These are phyloP conservation scores for Candida jianshihensis DNA, from an alignment of 805 yeast genomes.

Conservation along the genomic window DNA sequence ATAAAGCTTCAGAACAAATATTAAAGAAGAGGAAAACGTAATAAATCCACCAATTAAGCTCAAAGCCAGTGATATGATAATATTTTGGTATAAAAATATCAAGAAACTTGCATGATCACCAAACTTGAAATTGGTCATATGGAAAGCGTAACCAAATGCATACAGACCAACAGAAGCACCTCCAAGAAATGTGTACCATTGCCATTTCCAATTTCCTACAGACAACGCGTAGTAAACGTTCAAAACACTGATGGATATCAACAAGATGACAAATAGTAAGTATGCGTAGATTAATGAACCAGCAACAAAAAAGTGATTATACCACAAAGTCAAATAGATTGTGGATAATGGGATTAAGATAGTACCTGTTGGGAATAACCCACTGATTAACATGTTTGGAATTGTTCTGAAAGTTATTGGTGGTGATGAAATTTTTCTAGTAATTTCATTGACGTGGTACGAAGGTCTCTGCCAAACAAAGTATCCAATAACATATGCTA, in stretches of 20 bases:
- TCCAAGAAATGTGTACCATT: conserved; percentile 20
- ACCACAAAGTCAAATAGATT: conserved; percentile 21
- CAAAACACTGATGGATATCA: conserved; percentile 14
- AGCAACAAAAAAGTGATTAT: conserved; percentile 19
- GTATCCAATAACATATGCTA: conserved; percentile 9
- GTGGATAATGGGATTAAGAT: conserved; percentile 22
- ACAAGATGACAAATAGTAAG: conserved; percentile 11
- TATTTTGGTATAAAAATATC: conserved; percentile 19
- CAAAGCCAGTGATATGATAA: conserved; percentile 17
- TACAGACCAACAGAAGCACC: conserved; percentile 22
- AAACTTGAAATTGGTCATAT: conserved; percentile 21
- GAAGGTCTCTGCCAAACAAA: conserved; percentile 5
- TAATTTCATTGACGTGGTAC: conserved; percentile 13
- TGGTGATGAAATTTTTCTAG: conserved; percentile 17
- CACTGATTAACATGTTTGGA: conserved; percentile 23
- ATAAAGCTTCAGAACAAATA: conserved; percentile 16
- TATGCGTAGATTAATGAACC: conserved; percentile 13
- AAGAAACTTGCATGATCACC: conserved; percentile 21
- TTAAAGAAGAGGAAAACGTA: conserved; percentile 13
- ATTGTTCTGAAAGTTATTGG: conserved; percentile 20
- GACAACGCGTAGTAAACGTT: conserved; percentile 19
- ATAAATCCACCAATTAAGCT: conserved; percentile 20
- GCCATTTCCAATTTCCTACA: conserved; percentile 26
- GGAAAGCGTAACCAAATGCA: conserved; percentile 20
- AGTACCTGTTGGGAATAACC: conserved; percentile 24